Conservation (phyloP, 352 stramenopile genomes). For the Saprolegnia diclina region DNA sequence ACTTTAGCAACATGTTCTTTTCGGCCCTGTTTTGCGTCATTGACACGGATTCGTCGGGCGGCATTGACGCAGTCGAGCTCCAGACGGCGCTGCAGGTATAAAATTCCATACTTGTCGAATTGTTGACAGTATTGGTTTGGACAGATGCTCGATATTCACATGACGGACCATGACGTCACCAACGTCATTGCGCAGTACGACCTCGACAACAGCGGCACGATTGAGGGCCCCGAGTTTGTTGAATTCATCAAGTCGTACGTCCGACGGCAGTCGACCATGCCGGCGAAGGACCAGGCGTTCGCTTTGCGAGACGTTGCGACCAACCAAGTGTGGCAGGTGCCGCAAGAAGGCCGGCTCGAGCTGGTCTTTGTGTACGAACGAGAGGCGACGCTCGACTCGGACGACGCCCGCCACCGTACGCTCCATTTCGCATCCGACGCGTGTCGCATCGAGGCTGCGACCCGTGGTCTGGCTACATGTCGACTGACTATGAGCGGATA, state of each 20-base stretch:
- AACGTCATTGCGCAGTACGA: conserved; percentile 65
- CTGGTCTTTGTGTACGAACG: conserved; percentile 78
- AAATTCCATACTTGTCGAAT: too few relatives aligned
- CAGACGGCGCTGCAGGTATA: conserved; percentile 50
- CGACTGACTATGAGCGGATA: conserved; percentile 40
- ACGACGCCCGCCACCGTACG: conserved; percentile 26
- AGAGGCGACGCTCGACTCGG: conserved; percentile 38
- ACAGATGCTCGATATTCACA: conserved; percentile 52
- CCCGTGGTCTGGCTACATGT: not conserved
- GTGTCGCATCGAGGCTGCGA: too few relatives aligned
- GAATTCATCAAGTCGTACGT: conserved; percentile 70
- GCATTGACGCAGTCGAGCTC: conserved; percentile 70
- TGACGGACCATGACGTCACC: conserved; percentile 55
- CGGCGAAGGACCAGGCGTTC: not conserved
- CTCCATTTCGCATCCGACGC: not conserved
- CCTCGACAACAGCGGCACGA: conserved; percentile 66
- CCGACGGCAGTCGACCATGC: conserved; percentile 34
- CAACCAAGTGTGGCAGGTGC: conserved; percentile 57
- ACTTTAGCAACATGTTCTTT: conserved; percentile 70
- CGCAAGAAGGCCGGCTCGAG: conserved; percentile 52
- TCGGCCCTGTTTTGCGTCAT: conserved; percentile 69
- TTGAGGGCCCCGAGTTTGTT: conserved; percentile 78
- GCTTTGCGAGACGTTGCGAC: conserved; percentile 48
- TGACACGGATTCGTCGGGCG: conserved; percentile 62
- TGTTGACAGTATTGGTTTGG: not conserved